Evolutionary conservation across 768 basidiomycete genomes (phyloP).

Genomic region (Lactarius sanguifluus): DNA sequence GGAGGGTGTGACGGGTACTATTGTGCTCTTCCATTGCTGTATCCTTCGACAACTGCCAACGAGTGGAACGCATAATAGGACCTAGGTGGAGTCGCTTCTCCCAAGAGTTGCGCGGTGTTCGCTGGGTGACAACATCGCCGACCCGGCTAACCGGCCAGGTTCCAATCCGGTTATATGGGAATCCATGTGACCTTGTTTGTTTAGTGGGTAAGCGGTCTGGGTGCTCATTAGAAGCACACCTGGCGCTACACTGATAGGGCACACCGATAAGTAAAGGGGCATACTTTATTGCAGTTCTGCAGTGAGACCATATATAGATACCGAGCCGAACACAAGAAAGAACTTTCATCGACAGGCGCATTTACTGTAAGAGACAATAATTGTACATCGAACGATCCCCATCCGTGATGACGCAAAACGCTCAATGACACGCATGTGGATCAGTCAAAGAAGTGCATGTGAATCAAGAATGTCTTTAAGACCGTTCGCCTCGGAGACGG

Average conservation of each 20-base stretch:
- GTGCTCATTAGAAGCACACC: no score
- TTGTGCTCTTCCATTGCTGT: background rate
- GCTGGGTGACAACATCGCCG: background rate
- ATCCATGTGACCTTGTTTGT: background rate
- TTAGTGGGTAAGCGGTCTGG: no score
- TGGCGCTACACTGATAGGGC: background rate
- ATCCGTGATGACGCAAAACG: constrained; percentile 17
- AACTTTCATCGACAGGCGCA: constrained; percentile 14
- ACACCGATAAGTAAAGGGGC: background rate
- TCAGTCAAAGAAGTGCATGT: constrained; percentile 8
- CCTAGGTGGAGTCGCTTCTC: background rate
- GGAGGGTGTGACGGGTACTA: background rate
- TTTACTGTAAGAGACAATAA: constrained; percentile 20
- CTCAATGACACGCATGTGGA: constrained; percentile 6
- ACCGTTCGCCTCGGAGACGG: constrained; percentile 75
- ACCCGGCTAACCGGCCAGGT: background rate
- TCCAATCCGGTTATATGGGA: background rate
- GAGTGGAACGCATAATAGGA: background rate
- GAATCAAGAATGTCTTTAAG: constrained; percentile 40
- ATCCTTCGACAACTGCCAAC: background rate
- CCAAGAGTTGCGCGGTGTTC: background rate
- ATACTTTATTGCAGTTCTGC: background rate
- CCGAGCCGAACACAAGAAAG: constrained; percentile 8
- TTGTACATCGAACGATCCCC: constrained; percentile 23
- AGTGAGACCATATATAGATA: constrained; percentile 17